Percentiles rank a stretch among this genome's conserved stretches.
phyloP scores from a whole-genome alignment of 2,329 filamentous ascomycete species.

The Leptographium radiaticola region DNA sequence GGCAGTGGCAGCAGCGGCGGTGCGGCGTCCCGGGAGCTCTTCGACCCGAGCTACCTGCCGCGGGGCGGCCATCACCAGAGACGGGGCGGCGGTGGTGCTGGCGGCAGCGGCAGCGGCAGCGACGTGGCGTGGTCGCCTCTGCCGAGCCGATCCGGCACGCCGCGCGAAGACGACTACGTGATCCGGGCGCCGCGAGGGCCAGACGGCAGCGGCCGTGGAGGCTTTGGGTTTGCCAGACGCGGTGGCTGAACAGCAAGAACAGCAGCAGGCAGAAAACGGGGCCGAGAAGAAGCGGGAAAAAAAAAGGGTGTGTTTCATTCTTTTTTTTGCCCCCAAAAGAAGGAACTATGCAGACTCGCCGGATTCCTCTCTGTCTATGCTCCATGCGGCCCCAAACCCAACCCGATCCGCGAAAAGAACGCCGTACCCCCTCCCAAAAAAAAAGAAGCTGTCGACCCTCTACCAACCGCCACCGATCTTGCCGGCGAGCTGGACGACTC shows the following conservation, averaged over 20 bases:
- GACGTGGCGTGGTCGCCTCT: conserved; percentile 15
- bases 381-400: not conserved
- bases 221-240: conserved; percentile 61
- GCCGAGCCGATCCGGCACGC: conserved; percentile 28
- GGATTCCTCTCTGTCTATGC: not conserved
- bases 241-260: conserved; percentile 27
- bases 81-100: conserved; percentile 17
- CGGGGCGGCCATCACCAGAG: conserved; percentile 43
- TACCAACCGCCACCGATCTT: conserved; percentile 93
- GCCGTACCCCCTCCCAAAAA: conserved; percentile 19
- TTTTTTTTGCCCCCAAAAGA: not conserved
- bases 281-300: not conserved
- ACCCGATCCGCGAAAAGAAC: not conserved
- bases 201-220: conserved; percentile 61
- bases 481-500: conserved; percentile 76
- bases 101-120: conserved; percentile 9
- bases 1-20: not conserved
- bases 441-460: conserved; percentile 3
- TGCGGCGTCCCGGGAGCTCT: conserved; percentile 44
- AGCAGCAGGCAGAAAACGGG: not conserved
- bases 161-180: conserved; percentile 50
- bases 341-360: not conserved
- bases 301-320: not conserved
- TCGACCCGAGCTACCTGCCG: conserved; percentile 59
- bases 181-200: conserved; percentile 67